phyloP scores from a whole-genome alignment of 495 filamentous ascomycete species.

The Bombardia bombarda region DNA sequence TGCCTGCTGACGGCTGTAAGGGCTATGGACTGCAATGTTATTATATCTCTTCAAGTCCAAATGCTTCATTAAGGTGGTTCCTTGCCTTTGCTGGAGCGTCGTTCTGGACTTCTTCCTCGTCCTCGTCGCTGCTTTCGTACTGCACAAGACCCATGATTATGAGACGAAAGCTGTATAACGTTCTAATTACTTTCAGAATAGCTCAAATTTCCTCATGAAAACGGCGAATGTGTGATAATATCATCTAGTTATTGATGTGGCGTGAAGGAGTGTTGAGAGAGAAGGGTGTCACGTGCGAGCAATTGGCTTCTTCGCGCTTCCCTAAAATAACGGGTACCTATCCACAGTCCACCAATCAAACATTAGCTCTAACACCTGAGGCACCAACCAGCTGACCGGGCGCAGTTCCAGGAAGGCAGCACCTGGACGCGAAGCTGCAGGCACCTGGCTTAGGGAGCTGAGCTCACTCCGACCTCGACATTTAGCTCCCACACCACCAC shows the following conservation, averaged over 20 bases:
- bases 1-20: neutral
- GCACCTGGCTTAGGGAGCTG: slow-evolving; percentile 10
- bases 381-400: slow-evolving; percentile 2
- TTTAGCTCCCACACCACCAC: neutral
- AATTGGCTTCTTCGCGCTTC: too few species aligned
- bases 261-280: slow-evolving; percentile 11
- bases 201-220: too few species aligned
- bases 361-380: slow-evolving; percentile 10
- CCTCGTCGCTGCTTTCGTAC: slow-evolving; percentile 76
- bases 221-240: too few species aligned
- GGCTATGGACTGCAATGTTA: slow-evolving; percentile 8
- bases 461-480: slow-evolving; percentile 5
- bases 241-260: too few species aligned
- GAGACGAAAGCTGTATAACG: neutral
- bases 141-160: slow-evolving; percentile 56
- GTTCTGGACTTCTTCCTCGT: slow-evolving; percentile 38
- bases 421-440: slow-evolving; percentile 31
- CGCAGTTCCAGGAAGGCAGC: slow-evolving; percentile 22
- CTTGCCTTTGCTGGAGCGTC: slow-evolving; percentile 1
- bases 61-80: too few species aligned
- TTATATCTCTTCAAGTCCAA: too few species aligned
- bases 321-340: too few species aligned
- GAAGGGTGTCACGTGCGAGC: slow-evolving; percentile 27
- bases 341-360: too few species aligned
- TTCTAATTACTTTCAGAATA: neutral